Base-by-base conservation (phyloP, 148 eudicot genomes). In the Vaccinium vitisidaea region DNA sequence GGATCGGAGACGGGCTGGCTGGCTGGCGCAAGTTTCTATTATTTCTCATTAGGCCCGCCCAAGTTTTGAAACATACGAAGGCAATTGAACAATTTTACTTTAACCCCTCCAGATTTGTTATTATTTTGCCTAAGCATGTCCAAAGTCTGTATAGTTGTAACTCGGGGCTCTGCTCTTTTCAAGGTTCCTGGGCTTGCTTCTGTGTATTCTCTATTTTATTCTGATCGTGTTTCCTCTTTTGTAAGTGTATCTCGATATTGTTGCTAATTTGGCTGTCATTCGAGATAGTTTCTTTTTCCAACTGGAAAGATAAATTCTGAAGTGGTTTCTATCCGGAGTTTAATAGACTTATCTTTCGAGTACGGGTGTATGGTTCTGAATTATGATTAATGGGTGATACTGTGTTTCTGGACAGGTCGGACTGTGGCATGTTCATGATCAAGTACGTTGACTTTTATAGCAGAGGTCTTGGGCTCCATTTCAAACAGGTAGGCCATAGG, bases 351-450 rank as follows among this genome's bases (percentile, higher is more conserved):
- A 82, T 69, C 43, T 48, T 59, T 82, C 56, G 50, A 23, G 76
- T 25, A 48, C 15, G 4, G 56, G 85, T 67, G 55, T 30, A 67
- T 30, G 12, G n/a, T 69, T 81, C n/a, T 43, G 32, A n/a, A 48
- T 71, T 16, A 30, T 55, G 49, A 48, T 84, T 36, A 53, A 84
- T 77, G 54, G 36, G 59, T 86, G 73, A 56, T 56, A 39, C 53
- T 83, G 30, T 82, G 36, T 25, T 85, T 55, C 81, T 87, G 39
- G 80, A 83, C 91, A 97, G 99, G 90, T 97, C n/a, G 58, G 99
- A 97, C 84, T 97, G 99, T 86, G 99, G 99, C 67, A 85, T 97
- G 88, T 97, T 97, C 88, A 97, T 97, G 98, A 86, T 97, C 87
- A 97, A 97, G 84, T 97, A 95, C 87, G 89, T 93, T 25, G 99